Evolutionary conservation across 768 basidiomycete genomes (phyloP), one percentile per base, ranked within the genome.

Genomic region (Hericium rajendrae): DNA sequence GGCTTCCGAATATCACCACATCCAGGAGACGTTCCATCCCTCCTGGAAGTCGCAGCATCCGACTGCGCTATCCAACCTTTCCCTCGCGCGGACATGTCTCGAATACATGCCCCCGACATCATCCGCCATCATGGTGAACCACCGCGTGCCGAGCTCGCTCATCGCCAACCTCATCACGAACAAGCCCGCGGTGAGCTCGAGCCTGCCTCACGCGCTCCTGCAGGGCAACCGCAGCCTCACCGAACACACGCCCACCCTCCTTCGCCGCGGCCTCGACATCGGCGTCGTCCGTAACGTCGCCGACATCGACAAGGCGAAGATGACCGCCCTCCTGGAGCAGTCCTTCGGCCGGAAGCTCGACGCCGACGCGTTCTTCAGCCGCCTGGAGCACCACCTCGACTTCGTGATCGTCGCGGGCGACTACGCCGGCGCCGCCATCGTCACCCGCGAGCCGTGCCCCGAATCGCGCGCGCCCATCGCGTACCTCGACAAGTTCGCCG

Each of bases 401-500:
- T 99, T 93, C 66, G 83, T 89, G 62, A 88, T 98, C 64, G 77
- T 98, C 63, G 91, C 93, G 0, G 95, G 95, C 56, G 94, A 99
- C 70, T 98, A 97, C 70, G 84, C 84, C 8, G 97, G 94, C 26
- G 93, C 92, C 6, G 97, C 94, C 20, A 82, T 99, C 65, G 93
- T 97, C 55, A 99, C 97, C 10, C 71, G 70, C 55, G 81, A 84
- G 68, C 57, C 52, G 18, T 65, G 65, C 50, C 77, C 79, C 58
- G 81, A 84, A 58, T 64, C 70, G 53, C 65, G 77, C 37, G 57
- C 68, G 20, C 80, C 86, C 6, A 83, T 95, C 59, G 85, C 90
- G 15, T 99, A 99, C 72, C 83, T 99, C 51, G 97, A 99, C 78
- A 99, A 99, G 73, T 99, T 99, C 69, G 95, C 94, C 15, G 94